Percentiles rank a stretch among this genome's conserved stretches.
These are phyloP conservation scores for Trichophyton rubrum DNA, from an alignment of 2,329 filamentous ascomycete genomes.

Conservation along the genomic window DNA sequence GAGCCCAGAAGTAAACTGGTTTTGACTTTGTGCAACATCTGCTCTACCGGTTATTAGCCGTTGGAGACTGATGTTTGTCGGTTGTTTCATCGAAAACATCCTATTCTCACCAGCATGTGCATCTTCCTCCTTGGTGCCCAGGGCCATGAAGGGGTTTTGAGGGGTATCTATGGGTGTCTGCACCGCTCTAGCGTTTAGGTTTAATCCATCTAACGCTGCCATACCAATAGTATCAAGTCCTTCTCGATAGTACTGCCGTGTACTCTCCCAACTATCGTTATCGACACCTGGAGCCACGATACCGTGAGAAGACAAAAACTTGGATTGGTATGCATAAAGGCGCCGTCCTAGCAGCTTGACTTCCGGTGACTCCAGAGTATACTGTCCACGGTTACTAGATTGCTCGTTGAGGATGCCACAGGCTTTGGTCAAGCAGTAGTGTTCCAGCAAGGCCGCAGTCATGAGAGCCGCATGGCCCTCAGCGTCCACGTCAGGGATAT, in stretches of 20 bases:
- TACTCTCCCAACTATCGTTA: slow-evolving; percentile 25
- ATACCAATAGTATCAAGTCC: slow-evolving; percentile 32
- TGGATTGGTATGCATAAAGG: slow-evolving; percentile 32
- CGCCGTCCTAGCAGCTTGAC: slow-evolving; percentile 30
- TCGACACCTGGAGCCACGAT: slow-evolving; percentile 29
- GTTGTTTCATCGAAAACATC: background rate
- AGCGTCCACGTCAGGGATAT: slow-evolving; percentile 20
- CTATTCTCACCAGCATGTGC: background rate
- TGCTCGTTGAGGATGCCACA: slow-evolving; percentile 34
- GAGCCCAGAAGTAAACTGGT: slow-evolving; percentile 7
- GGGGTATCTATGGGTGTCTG: background rate
- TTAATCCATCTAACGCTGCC: slow-evolving; percentile 25
- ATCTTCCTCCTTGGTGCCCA: background rate
- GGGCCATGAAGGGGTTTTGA: background rate
- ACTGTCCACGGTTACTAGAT: slow-evolving; percentile 22
- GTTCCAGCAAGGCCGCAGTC: slow-evolving; percentile 34
- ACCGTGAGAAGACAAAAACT: slow-evolving; percentile 31
- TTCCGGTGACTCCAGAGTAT: slow-evolving; percentile 32
- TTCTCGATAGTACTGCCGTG: slow-evolving; percentile 32
- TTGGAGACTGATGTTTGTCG: slow-evolving; percentile 3
- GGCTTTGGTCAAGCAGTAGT: slow-evolving; percentile 33
- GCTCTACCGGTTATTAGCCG: slow-evolving; percentile 10
- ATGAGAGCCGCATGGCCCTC: slow-evolving; percentile 31
- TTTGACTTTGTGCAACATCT: slow-evolving; percentile 3
- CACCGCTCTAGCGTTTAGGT: background rate